A percentile compares a stretch with the other conserved stretches of the same genome.
Conservation (phyloP, 1,284 basidiomycete genomes). For the Pascua guehoae region DNA sequence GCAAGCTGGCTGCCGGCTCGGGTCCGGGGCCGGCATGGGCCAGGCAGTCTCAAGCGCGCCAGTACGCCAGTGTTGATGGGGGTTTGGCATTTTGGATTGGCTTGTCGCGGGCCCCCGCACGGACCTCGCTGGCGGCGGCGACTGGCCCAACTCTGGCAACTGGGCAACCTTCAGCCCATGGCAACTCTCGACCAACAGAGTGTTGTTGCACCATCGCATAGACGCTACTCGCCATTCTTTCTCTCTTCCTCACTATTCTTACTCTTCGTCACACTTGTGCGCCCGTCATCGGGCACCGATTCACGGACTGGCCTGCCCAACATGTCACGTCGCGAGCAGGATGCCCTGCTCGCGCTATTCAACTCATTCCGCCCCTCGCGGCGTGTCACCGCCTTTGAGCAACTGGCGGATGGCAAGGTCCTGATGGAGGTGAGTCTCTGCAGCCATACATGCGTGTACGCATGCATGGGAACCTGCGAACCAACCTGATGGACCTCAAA, state of each 20-base stretch:
- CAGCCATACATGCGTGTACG: background rate
- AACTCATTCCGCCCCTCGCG: constrained; percentile 38
- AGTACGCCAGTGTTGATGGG: too few species aligned
- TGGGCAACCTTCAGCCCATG: background rate
- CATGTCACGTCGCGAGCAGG: constrained; percentile 39
- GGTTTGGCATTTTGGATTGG: too few species aligned
- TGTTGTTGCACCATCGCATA: background rate
- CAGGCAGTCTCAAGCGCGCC: too few species aligned
- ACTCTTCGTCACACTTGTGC: background rate
- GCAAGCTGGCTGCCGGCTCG: too few species aligned
- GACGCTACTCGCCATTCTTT: background rate
- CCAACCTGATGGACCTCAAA: background rate
- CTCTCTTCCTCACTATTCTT: background rate
- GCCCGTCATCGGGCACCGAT: background rate
- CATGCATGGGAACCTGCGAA: background rate
- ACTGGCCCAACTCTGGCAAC: too few species aligned
- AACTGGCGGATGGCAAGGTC: constrained; percentile 41
- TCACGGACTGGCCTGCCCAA: background rate
- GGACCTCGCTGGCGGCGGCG: background rate
- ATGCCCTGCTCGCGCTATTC: constrained; percentile 42
- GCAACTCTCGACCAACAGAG: background rate
- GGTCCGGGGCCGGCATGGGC: too few species aligned
- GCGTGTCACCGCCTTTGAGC: constrained; percentile 35
- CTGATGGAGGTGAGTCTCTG: constrained; percentile 38
- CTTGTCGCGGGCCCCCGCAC: too few species aligned